phyloP scores from a whole-genome alignment of 495 filamentous ascomycete genomes.

The Zalerion maritima region DNA sequence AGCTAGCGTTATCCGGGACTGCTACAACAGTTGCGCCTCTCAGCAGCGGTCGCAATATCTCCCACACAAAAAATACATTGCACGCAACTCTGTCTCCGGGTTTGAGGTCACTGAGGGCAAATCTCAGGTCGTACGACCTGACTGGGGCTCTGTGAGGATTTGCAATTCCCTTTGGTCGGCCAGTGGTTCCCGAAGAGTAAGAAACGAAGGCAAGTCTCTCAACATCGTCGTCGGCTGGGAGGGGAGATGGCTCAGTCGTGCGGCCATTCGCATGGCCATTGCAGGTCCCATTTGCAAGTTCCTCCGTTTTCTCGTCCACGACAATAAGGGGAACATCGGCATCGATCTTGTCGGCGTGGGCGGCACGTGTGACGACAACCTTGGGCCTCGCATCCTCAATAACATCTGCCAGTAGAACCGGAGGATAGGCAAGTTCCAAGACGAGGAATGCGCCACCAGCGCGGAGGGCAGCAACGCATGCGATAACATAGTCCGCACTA shows the following conservation, averaged over 20 bases:
- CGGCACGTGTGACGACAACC: slow-evolving; percentile 43
- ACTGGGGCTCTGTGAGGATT: slow-evolving; percentile 54
- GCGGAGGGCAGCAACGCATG: slow-evolving; percentile 49
- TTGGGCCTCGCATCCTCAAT: slow-evolving; percentile 48
- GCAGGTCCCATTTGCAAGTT: background rate
- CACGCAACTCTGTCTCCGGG: slow-evolving; percentile 55
- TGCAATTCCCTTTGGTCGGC: slow-evolving; percentile 54
- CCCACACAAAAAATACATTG: slow-evolving; percentile 65
- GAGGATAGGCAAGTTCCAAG: slow-evolving; percentile 53
- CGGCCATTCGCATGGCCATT: slow-evolving; percentile 17
- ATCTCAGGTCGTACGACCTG: slow-evolving; percentile 49
- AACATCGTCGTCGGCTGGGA: slow-evolving; percentile 43
- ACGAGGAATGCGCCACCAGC: slow-evolving; percentile 59
- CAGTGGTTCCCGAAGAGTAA: slow-evolving; percentile 53
- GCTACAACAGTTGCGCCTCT: slow-evolving; percentile 51
- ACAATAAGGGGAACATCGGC: slow-evolving; percentile 37
- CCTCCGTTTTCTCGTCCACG: slow-evolving; percentile 33
- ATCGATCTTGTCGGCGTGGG: slow-evolving; percentile 41
- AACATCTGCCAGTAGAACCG: slow-evolving; percentile 48
- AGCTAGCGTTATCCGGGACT: slow-evolving; percentile 53
- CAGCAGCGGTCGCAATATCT: slow-evolving; percentile 54
- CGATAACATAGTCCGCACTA: slow-evolving; percentile 55
- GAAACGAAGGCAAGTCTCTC: slow-evolving; percentile 51
- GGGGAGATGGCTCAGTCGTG: slow-evolving; percentile 21
- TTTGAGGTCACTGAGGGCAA: slow-evolving; percentile 42